Evolutionary conservation across 768 basidiomycete genomes (phyloP).

Genomic region (Phanerochaete sordida): DNA sequence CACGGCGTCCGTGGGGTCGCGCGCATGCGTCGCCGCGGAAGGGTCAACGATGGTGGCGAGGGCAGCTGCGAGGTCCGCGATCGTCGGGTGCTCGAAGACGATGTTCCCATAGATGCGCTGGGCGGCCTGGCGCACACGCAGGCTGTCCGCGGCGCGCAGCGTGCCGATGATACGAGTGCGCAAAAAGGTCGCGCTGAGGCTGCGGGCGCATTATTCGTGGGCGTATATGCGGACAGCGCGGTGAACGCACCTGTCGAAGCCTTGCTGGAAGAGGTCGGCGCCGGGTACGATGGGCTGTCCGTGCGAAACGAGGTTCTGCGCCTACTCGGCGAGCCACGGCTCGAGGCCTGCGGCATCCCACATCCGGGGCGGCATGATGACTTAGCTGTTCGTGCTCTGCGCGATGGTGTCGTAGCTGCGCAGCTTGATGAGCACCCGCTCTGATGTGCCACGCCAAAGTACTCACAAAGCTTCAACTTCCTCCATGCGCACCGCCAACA

Average conservation of each 20-base stretch:
- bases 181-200: conserved; percentile 13
- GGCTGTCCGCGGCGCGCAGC: background rate
- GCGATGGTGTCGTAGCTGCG: background rate
- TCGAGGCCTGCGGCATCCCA: conserved; percentile 6
- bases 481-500: background rate
- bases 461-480: conserved; percentile 13
- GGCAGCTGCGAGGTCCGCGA: conserved; percentile 4
- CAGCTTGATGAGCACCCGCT: background rate
- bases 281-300: background rate
- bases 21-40: background rate
- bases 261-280: conserved; percentile 9
- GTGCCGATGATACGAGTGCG: conserved; percentile 13
- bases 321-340: conserved; percentile 11
- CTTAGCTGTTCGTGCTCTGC: background rate
- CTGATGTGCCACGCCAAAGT: background rate
- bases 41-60: background rate
- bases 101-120: conserved; percentile 1
- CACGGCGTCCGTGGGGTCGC: background rate
- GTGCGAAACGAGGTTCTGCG: conserved; percentile 8
- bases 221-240: background rate
- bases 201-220: background rate
- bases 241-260: conserved; percentile 10
- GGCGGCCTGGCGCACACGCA: background rate
- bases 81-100: conserved; percentile 11
- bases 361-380: background rate